A percentile compares a stretch with the other conserved stretches of the same genome.
Conservation (phyloP, 495 filamentous ascomycete species). For the Xylaria nigripes region DNA sequence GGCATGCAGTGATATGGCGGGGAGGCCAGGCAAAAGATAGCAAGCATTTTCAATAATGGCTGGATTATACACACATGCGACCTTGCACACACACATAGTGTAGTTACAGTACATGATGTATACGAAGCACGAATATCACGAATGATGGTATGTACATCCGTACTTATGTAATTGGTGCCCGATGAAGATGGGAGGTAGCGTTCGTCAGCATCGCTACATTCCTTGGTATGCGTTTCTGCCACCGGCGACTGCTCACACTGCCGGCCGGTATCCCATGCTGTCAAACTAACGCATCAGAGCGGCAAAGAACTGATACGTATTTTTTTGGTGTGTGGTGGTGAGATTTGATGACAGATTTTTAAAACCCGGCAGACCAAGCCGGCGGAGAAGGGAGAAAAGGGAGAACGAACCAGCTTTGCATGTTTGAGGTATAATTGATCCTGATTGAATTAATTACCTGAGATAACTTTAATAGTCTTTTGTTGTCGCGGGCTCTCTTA, state of each 20-base stretch:
- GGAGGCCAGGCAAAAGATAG: background rate
- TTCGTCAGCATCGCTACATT: background rate
- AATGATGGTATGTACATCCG: no score
- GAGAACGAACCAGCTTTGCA: background rate
- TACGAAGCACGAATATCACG: no score
- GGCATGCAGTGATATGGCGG: background rate
- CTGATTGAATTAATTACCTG: no score
- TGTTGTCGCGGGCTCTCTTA: no score
- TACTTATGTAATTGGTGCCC: background rate
- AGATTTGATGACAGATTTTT: background rate
- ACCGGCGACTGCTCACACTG: background rate
- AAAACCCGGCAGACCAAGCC: background rate
- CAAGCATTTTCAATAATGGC: conserved; percentile 2
- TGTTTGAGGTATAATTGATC: no score
- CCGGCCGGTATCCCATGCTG: background rate
- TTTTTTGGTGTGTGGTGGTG: background rate
- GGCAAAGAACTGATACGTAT: background rate
- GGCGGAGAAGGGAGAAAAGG: background rate
- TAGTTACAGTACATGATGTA: no score
- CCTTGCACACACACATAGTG: background rate
- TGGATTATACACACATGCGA: conserved; percentile 4
- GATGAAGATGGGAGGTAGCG: background rate
- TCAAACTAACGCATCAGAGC: background rate
- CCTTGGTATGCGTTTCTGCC: background rate
- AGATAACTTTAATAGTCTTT: no score